A percentile compares a stretch with the other conserved stretches of the same genome.
phyloP scores from a whole-genome alignment of 768 basidiomycete genomes.

The Pleurotus eryngii region DNA sequence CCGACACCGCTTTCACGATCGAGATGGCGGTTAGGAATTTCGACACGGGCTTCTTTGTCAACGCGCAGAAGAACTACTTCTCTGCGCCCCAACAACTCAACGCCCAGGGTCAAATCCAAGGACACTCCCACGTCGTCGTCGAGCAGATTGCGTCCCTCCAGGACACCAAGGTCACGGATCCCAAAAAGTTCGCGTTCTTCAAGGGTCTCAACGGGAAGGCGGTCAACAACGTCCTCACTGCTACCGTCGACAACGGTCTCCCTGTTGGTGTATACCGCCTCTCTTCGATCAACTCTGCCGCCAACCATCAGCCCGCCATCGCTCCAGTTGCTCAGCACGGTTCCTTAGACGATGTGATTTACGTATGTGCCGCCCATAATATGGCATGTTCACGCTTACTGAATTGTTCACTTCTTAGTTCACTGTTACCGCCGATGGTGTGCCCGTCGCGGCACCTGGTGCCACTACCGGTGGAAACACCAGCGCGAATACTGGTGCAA shows the following conservation, averaged over 20 bases:
- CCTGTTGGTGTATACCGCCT: slow-evolving; percentile 57
- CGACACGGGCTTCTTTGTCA: slow-evolving; percentile 46
- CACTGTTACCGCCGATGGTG: slow-evolving; percentile 30
- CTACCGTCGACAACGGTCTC: slow-evolving; percentile 45
- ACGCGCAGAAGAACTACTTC: slow-evolving; percentile 47
- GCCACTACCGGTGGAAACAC: slow-evolving; percentile 6
- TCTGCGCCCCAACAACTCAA: slow-evolving; percentile 50
- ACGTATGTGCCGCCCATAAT: slow-evolving; percentile 27
- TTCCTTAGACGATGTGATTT: slow-evolving; percentile 43
- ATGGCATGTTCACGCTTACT: neutral
- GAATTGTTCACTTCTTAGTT: slow-evolving; percentile 18
- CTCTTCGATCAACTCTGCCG: slow-evolving; percentile 46
- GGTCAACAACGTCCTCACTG: slow-evolving; percentile 46
- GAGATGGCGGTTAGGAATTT: slow-evolving; percentile 34
- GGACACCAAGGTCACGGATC: slow-evolving; percentile 43
- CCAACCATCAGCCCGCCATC: slow-evolving; percentile 49
- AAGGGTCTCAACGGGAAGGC: slow-evolving; percentile 53
- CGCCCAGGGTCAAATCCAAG: slow-evolving; percentile 37
- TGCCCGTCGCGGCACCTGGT: slow-evolving; percentile 10
- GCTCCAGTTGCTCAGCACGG: slow-evolving; percentile 50
- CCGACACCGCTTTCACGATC: slow-evolving; percentile 41
- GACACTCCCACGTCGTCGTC: slow-evolving; percentile 58
- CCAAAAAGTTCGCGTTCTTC: slow-evolving; percentile 60
- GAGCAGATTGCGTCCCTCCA: slow-evolving; percentile 40
- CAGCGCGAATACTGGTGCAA: slow-evolving; percentile 15